These are phyloP conservation scores for Suillus subaureus DNA, from an alignment of 768 basidiomycete species.

Conservation along the genomic window DNA sequence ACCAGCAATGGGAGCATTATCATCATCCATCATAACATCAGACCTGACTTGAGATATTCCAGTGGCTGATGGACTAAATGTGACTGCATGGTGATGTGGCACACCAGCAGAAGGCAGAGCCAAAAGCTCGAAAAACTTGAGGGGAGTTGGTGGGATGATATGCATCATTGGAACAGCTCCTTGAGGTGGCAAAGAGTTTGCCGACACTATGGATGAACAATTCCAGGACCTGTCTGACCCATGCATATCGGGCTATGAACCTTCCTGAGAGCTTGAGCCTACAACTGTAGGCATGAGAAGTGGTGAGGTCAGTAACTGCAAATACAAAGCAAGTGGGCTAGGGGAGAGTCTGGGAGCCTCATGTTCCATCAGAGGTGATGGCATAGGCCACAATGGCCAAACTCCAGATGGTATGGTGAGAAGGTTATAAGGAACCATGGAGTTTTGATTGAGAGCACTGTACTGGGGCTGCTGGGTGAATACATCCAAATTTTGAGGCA, in stretches of 20 bases:
- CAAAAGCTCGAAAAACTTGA: neutral
- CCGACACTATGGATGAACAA: neutral
- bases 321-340: neutral
- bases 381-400: neutral
- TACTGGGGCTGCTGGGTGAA: neutral
- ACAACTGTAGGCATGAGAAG: neutral
- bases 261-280: neutral
- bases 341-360: neutral
- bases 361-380: too few species aligned
- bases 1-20: neutral
- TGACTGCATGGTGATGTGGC: neutral
- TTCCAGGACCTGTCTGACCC: neutral
- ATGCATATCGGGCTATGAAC: neutral
- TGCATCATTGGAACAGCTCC: neutral
- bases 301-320: neutral
- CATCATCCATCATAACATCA: neutral
- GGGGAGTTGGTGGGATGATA: neutral
- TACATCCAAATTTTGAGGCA: too few species aligned
- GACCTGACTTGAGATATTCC: neutral
- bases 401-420: neutral
- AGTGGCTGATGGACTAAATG: neutral
- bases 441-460: neutral
- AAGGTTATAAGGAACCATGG: neutral
- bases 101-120: neutral
- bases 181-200: neutral